Conservation (phyloP, 257 asterid genomes). For the Nicotiana tomentosiformis region DNA sequence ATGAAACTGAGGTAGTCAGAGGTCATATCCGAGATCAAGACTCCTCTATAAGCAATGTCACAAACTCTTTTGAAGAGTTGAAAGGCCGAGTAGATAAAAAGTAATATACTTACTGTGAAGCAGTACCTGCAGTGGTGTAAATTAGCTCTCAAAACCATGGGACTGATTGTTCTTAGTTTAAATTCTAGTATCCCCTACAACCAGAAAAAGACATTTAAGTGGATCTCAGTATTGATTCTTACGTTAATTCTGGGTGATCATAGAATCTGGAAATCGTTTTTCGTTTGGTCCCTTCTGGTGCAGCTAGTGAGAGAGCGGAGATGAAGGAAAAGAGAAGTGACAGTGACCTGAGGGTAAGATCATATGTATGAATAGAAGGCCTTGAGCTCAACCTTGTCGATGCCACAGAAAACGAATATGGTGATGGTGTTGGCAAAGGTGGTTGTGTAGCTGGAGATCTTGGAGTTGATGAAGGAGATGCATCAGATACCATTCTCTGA, state of each 20-base stretch:
- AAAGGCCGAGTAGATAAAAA: conserved; percentile 35
- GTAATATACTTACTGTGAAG: conserved; percentile 30
- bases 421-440: conserved; percentile 47
- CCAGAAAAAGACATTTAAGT: background rate
- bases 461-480: conserved; percentile 24
- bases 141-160: conserved; percentile 1
- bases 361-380: conserved; percentile 27
- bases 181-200: background rate
- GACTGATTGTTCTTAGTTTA: background rate
- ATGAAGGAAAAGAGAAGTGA: conserved; percentile 30
- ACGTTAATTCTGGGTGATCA: conserved; percentile 31
- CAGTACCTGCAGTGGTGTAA: conserved; percentile 34
- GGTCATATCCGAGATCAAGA: conserved; percentile 47
- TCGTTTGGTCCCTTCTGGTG: conserved; percentile 11
- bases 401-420: conserved; percentile 39
- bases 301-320: conserved; percentile 41
- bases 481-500: conserved; percentile 20
- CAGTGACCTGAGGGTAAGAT: conserved; percentile 34
- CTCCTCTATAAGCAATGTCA: conserved; percentile 46
- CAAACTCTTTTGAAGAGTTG: conserved; percentile 52
- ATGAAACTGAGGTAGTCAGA: conserved; percentile 65
- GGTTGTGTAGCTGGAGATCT: conserved; percentile 25
- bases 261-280: conserved; percentile 16
- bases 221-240: conserved; percentile 14
- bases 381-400: conserved; percentile 40